Conservation (phyloP, 257 asterid species). For the Solanum gracilifrons region DNA sequence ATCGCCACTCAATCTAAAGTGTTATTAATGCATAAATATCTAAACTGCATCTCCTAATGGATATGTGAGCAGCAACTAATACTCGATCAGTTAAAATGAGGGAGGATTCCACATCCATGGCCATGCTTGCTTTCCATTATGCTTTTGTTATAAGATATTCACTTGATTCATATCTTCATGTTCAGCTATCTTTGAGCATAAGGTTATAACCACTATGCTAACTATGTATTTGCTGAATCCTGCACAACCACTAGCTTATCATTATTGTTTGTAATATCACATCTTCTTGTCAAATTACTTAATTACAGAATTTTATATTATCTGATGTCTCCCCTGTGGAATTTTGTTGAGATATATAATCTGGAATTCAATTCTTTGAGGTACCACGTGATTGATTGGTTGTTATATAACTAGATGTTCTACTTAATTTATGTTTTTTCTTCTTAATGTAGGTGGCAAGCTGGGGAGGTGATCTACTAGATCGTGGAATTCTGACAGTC, state of each 20-base stretch:
- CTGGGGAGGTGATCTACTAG: constrained; percentile 98
- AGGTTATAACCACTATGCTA: neutral
- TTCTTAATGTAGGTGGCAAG: constrained; percentile 61
- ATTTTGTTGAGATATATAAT: neutral
- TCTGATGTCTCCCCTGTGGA: neutral
- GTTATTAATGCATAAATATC: neutral
- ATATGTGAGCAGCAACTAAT: neutral
- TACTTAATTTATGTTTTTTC: neutral
- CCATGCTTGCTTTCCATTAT: neutral
- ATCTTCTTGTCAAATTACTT: neutral
- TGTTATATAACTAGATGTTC: neutral
- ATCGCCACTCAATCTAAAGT: neutral
- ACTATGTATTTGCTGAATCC: neutral
- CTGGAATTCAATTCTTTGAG: neutral
- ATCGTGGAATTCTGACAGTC: constrained; percentile 75
- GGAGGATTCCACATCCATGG: neutral
- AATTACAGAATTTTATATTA: neutral
- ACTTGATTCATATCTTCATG: neutral
- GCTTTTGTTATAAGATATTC: neutral
- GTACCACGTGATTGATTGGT: neutral
- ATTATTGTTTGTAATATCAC: neutral
- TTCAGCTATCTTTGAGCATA: neutral
- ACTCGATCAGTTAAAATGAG: neutral
- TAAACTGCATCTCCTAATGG: neutral
- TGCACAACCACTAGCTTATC: neutral